Evolutionary conservation across 768 basidiomycete genomes (phyloP).

Genomic region (Tulasnella sp.): DNA sequence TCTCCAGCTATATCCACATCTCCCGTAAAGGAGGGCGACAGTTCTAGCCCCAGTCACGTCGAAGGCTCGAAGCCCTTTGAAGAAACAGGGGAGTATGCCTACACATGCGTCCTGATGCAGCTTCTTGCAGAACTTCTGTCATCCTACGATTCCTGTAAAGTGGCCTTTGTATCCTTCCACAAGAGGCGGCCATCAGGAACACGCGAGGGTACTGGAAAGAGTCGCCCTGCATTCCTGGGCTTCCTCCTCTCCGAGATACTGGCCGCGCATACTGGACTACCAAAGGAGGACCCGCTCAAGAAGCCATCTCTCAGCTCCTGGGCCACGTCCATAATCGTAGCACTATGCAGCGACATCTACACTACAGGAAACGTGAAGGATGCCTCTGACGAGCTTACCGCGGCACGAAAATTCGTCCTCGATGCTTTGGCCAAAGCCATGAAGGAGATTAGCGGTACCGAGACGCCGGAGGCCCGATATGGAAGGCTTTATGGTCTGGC

Average conservation of each 20-base stretch:
- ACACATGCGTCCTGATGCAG: constrained; percentile 81
- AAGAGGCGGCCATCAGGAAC: constrained; percentile 48
- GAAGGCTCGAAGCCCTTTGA: constrained; percentile 9
- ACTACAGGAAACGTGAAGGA: constrained; percentile 64
- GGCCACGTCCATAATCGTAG: constrained; percentile 67
- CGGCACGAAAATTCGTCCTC: constrained; percentile 86
- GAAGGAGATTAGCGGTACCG: constrained; percentile 62
- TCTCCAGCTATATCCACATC: not conserved
- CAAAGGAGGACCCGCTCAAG: constrained; percentile 63
- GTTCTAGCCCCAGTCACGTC: constrained; percentile 20
- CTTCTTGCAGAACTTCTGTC: constrained; percentile 86
- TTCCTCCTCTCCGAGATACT: constrained; percentile 69
- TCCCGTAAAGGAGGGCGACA: constrained; percentile 21
- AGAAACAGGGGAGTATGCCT: constrained; percentile 37
- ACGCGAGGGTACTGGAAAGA: constrained; percentile 57
- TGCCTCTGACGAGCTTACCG: constrained; percentile 64
- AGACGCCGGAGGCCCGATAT: constrained; percentile 62
- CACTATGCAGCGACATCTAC: constrained; percentile 83
- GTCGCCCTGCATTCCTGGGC: constrained; percentile 58
- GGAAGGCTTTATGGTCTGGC: constrained; percentile 79
- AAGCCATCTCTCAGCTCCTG: constrained; percentile 30
- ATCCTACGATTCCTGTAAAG: constrained; percentile 87
- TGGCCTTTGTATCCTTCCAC: constrained; percentile 74
- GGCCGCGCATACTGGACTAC: constrained; percentile 49
- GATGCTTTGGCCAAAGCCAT: constrained; percentile 81